Evolutionary conservation across 441 rosid species (phyloP), one percentile per base, ranked within the genome.

Genomic region (Gossypium schwendimanii): DNA sequence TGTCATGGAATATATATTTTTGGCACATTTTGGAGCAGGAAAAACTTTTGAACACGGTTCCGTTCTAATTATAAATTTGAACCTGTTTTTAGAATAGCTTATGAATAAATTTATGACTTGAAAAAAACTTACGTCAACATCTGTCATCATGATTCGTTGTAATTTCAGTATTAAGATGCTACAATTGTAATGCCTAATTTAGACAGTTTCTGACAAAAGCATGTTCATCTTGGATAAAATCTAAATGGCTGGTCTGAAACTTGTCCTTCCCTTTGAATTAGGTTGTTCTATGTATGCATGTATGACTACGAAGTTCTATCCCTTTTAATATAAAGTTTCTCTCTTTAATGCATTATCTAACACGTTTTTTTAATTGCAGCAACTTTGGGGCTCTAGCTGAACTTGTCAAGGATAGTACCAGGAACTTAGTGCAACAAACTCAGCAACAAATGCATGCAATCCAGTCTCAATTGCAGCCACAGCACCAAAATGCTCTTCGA

Each of bases 381-480:
- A 88, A 86, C 79, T 78, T 90, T 75, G 92, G 87, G 70, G 41
- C 63, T 75, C 84, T 94, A 73, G 85, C 85, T 59, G 95, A 90
- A 80, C 88, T 90, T 83, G 87, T 93, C 20, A 94, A 88, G 81
- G 92, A 90, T 68, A 83, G 85, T 47, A 83, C 85, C 2, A 83
- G 87, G 84, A 84, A 68, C 69, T 20, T 77, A 58, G 75, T 77
- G 69, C 90, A 84, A 61, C 89, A 78, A 75, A 78, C 83, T 60
- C 98, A 81, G 76, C 91, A 85, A 70, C 97, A 88, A 75, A 75
- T 83, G 64, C 91, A 86, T 50, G 91, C 82, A 63, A 78, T 85
- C 50, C 97, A 89, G 80, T 75, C 86, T 69, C 93, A 87, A 66
- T 78, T 85, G 78, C 97, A 88, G 81, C 17, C 88, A 28, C 98